phyloP scores from a whole-genome alignment of 192 early-diverging fungal species.

The Rhizophagus prolifer region DNA sequence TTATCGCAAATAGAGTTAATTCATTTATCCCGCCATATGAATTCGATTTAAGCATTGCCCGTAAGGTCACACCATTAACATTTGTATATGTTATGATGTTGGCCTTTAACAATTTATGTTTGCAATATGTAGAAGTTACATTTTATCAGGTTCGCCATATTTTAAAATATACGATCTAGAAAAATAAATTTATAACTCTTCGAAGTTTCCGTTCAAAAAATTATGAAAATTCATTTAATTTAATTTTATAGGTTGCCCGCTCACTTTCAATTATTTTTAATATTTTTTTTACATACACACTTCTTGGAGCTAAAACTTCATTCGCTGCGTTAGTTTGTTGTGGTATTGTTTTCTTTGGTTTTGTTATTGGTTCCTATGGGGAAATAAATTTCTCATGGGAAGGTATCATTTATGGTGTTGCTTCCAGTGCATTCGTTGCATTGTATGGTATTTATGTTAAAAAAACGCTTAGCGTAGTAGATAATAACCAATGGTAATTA shows the following conservation, averaged over 20 bases:
- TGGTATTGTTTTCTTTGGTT: conserved; percentile 58
- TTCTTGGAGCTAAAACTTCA: conserved; percentile 57
- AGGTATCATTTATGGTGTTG: conserved; percentile 63
- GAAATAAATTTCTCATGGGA: conserved; percentile 67
- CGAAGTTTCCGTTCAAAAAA: too few relatives aligned
- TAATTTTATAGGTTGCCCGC: conserved; percentile 48
- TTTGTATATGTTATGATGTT: conserved; percentile 68
- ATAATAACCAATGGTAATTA: conserved; percentile 65
- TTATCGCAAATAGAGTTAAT: conserved; percentile 35
- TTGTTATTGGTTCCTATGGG: conserved; percentile 64
- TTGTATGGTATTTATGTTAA: conserved; percentile 71
- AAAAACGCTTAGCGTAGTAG: conserved; percentile 58
- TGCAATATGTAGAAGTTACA: conserved; percentile 65
- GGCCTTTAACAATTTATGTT: conserved; percentile 64
- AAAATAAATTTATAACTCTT: background rate
- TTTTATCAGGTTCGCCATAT: conserved; percentile 56
- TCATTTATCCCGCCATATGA: conserved; percentile 63
- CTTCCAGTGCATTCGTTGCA: conserved; percentile 63
- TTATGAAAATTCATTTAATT: too few relatives aligned
- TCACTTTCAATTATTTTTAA: conserved; percentile 69
- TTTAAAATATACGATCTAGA: background rate
- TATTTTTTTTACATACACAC: conserved; percentile 63
- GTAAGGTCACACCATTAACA: conserved; percentile 56
- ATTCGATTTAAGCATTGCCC: conserved; percentile 53
- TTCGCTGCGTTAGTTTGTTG: conserved; percentile 53